Conservation (phyloP, 192 early-diverging fungal genomes). For the Rhizoclosmatium sp. region DNA sequence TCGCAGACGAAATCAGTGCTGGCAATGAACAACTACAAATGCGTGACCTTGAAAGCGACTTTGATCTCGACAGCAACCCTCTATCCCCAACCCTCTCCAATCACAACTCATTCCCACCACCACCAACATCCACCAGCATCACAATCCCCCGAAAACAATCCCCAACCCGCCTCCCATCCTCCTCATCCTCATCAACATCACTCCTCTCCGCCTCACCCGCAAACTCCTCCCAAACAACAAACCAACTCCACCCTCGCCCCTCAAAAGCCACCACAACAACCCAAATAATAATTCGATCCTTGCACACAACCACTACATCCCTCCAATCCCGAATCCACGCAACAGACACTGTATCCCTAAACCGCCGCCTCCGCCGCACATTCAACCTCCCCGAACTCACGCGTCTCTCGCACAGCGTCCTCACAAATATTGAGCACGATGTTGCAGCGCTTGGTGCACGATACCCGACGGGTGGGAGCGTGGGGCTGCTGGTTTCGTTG, state of each 20-base stretch:
- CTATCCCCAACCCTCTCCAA: neutral
- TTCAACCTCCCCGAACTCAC: constrained; percentile 53
- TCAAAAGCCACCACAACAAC: neutral
- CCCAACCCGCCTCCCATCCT: too few species aligned
- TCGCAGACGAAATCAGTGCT: neutral
- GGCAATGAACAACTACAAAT: neutral
- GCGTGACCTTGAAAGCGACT: neutral
- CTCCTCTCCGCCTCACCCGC: neutral
- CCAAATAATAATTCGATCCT: constrained; percentile 13
- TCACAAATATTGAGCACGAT: constrained; percentile 48
- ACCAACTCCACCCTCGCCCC: too few species aligned
- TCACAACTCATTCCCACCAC: neutral
- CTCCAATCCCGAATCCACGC: constrained; percentile 41
- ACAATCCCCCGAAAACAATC: neutral
- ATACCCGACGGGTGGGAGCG: constrained; percentile 36
- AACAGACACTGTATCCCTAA: constrained; percentile 48
- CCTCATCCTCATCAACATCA: too few species aligned
- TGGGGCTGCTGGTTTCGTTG: constrained; percentile 41
- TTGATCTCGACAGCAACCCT: neutral
- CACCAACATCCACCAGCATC: neutral
- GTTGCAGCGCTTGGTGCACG: constrained; percentile 36
- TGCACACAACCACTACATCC: constrained; percentile 33
- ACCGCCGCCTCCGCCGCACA: constrained; percentile 45
- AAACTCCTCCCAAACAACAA: neutral
- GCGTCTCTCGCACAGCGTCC: constrained; percentile 43